Base-by-base conservation (phyloP, 169 alveolate genomes). In the Fabrea salina region DNA sequence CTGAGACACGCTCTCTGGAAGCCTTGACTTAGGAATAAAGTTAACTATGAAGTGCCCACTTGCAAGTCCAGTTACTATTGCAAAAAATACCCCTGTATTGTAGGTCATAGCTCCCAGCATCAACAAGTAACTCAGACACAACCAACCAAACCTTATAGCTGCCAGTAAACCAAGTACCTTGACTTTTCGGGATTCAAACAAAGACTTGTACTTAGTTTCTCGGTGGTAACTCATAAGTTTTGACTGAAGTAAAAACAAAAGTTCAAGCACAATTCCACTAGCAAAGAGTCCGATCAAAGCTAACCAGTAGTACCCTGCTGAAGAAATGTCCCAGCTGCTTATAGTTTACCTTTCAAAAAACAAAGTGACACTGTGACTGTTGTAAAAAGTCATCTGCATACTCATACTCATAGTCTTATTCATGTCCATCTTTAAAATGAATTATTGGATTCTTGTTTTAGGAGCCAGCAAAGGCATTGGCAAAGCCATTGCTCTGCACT, bases 21-120 rank as follows among this genome's bases (percentile, higher is more conserved):
- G n/a, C n/a, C n/a, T n/a, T n/a, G n/a, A n/a, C n/a, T n/a, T n/a
- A n/a, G n/a, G n/a, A n/a, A n/a, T n/a, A n/a, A n/a, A n/a, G n/a
- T n/a, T n/a, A n/a, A 70, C 11, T 13, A 68, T n/a, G 64, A 80
- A 54, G 40, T 80, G 39, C 4, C 86, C 86, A 30, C 54, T 6
- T 4, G 79, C 47, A 19, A 80, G 5, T 25, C 86, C 86, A 16
- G 58, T 25, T 22, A 43, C 19, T n/a, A 59, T 47, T 8, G 83
- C 61, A 11, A 74, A 37, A 50, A 72, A 80, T 13, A 74, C 49
- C 11, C 84, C 76, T 3, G 64, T 79, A n/a, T 51, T 61, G 40
- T 27, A 80, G 8, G 83, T 72, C 86, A 80, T 80, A 49, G 49
- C 66, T 0, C 71, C 75, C 1, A 80, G 79, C 86, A 80, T 80